Percentiles rank a stretch among this genome's conserved stretches.
These are phyloP conservation scores for Bacidia gigantensis DNA, from an alignment of 495 filamentous ascomycete species.

Conservation along the genomic window DNA sequence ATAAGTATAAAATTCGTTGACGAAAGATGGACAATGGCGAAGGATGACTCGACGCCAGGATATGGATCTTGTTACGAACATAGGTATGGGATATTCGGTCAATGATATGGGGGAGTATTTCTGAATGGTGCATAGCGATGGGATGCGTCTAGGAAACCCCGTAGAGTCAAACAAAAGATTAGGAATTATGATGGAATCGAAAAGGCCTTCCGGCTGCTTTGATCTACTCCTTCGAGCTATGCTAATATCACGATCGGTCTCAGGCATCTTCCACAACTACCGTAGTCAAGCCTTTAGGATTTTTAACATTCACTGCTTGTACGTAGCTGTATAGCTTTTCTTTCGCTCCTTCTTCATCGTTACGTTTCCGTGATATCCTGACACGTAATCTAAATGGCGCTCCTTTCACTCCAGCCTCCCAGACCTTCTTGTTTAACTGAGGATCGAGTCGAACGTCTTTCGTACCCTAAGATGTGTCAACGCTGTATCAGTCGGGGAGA, in stretches of 20 bases:
- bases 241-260: slow-evolving; percentile 2
- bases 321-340: slow-evolving; percentile 98
- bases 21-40: not conserved
- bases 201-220: too few relatives aligned
- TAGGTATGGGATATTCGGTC: too few relatives aligned
- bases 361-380: slow-evolving; percentile 97
- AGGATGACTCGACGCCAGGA: not conserved
- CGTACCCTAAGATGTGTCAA: slow-evolving; percentile 63
- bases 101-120: too few relatives aligned
- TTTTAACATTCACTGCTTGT: slow-evolving; percentile 98
- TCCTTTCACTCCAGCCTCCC: slow-evolving; percentile 97
- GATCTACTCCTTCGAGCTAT: not conserved
- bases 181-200: too few relatives aligned
- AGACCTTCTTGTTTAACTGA: slow-evolving; percentile 99
- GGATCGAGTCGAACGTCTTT: slow-evolving; percentile 95
- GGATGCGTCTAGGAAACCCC: not conserved
- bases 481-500: not conserved
- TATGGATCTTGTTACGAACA: too few relatives aligned
- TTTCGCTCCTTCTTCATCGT: slow-evolving; percentile 98
- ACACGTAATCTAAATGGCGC: slow-evolving; percentile 92
- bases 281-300: slow-evolving; percentile 90
- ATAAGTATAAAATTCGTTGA: slow-evolving; percentile 34
- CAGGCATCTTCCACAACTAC: slow-evolving; percentile 52
- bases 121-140: slow-evolving; percentile 7
- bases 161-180: too few relatives aligned